Evolutionary conservation across 2,329 filamentous ascomycete species (phyloP).

Genomic region (Graphiopsis chlorocephala): DNA sequence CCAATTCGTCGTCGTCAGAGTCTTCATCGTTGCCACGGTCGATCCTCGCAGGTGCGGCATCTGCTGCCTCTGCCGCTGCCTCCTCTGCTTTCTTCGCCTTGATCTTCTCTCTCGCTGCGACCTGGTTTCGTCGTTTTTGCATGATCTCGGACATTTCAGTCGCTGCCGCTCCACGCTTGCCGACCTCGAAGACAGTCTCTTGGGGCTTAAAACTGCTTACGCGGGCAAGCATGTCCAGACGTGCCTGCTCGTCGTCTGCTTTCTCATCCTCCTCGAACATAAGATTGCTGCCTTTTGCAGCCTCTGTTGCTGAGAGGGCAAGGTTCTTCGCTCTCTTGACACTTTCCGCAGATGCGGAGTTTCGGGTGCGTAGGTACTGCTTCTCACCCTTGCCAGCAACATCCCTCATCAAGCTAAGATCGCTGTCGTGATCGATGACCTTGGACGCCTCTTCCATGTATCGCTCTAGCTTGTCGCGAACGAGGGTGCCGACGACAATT

Average conservation of each 20-base stretch:
- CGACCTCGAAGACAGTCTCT: slow-evolving; percentile 96
- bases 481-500: slow-evolving; percentile 75
- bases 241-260: slow-evolving; percentile 64
- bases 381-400: slow-evolving; percentile 89
- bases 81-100: slow-evolving; percentile 39
- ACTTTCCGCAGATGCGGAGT: slow-evolving; percentile 85
- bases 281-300: slow-evolving; percentile 72
- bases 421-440: slow-evolving; percentile 69
- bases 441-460: slow-evolving; percentile 82
- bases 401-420: slow-evolving; percentile 66
- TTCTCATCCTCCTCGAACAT: slow-evolving; percentile 66
- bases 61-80: slow-evolving; percentile 15
- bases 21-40: slow-evolving; percentile 42
- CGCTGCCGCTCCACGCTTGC: slow-evolving; percentile 64
- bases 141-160: slow-evolving; percentile 72
- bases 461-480: slow-evolving; percentile 69
- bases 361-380: slow-evolving; percentile 84
- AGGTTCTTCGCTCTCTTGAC: slow-evolving; percentile 82
- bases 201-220: slow-evolving; percentile 85
- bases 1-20: slow-evolving; percentile 38
- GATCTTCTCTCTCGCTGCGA: slow-evolving; percentile 50
- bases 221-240: slow-evolving; percentile 81
- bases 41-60: slow-evolving; percentile 1
- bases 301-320: slow-evolving; percentile 56
- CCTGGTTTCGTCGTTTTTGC: slow-evolving; percentile 67